Evolutionary conservation across 2,329 filamentous ascomycete species (phyloP).

Genomic region (Hansfordia pulvinata): DNA sequence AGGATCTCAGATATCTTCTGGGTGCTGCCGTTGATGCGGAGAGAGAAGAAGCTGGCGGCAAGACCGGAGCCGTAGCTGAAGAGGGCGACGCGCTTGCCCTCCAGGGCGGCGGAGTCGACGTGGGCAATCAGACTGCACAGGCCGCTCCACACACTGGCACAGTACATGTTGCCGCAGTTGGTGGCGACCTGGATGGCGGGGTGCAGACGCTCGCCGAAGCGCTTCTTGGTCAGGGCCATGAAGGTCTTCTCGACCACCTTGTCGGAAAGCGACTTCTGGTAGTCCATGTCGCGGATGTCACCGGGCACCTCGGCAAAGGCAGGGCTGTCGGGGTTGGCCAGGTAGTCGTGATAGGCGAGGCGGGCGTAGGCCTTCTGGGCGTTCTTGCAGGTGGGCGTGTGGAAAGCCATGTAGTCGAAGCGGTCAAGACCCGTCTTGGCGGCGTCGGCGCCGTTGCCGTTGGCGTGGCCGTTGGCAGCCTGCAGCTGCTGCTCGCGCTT

Average conservation of each 20-base stretch:
- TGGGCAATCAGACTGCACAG: constrained; percentile 56
- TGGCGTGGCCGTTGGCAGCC: constrained; percentile 38
- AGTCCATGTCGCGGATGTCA: constrained; percentile 66
- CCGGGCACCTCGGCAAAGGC: constrained; percentile 62
- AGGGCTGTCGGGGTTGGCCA: constrained; percentile 51
- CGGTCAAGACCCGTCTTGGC: constrained; percentile 57
- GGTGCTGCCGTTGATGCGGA: constrained; percentile 60
- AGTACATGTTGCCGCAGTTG: constrained; percentile 59
- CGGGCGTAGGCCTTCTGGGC: constrained; percentile 77
- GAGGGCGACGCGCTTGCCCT: constrained; percentile 60
- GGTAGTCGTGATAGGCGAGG: constrained; percentile 76
- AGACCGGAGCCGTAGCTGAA: constrained; percentile 74
- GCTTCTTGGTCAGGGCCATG: constrained; percentile 73
- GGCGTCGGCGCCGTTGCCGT: constrained; percentile 24
- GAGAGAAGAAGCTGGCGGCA: constrained; percentile 57
- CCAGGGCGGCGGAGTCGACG: constrained; percentile 45
- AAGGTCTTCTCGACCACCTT: constrained; percentile 80
- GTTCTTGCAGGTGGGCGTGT: constrained; percentile 77
- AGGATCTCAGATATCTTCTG: constrained; percentile 54
- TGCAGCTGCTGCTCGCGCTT: constrained; percentile 52
- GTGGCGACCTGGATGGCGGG: constrained; percentile 65
- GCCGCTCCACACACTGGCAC: constrained; percentile 62
- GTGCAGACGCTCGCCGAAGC: constrained; percentile 64
- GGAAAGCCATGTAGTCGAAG: constrained; percentile 76
- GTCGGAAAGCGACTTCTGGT: constrained; percentile 66